Conservation (phyloP, 1,284 basidiomycete genomes). For the Polyporus tsugae region DNA sequence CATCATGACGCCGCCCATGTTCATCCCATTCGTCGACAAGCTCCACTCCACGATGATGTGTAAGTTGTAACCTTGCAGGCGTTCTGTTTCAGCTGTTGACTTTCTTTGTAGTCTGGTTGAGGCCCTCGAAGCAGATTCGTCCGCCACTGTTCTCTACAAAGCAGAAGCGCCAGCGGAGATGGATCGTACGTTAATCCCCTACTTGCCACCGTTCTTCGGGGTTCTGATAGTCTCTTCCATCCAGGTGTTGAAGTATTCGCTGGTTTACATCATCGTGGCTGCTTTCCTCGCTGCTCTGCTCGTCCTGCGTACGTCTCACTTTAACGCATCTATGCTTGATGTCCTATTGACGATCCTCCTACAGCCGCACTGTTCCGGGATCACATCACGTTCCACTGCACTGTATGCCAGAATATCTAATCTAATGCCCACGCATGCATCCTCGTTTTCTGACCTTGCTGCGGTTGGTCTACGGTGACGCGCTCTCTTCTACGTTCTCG, state of each 20-base stretch:
- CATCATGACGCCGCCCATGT: conserved; percentile 83
- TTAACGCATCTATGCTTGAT: conserved; percentile 12
- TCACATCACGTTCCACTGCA: conserved; percentile 72
- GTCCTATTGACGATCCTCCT: neutral
- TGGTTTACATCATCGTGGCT: conserved; percentile 86
- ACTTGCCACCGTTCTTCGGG: neutral
- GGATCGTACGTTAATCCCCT: conserved; percentile 72
- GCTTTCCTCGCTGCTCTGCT: conserved; percentile 86
- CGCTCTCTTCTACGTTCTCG: conserved; percentile 26
- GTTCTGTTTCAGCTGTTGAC: conserved; percentile 20
- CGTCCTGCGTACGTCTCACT: conserved; percentile 68
- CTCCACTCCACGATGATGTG: conserved; percentile 92
- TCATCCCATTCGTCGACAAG: conserved; percentile 89
- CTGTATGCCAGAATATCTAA: conserved; percentile 82
- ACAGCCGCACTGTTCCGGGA: conserved; percentile 77
- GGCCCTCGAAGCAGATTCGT: conserved; percentile 93
- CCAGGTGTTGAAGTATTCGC: conserved; percentile 81
- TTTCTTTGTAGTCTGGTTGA: conserved; percentile 76
- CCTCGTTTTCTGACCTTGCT: conserved; percentile 27
- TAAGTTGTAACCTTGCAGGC: conserved; percentile 50
- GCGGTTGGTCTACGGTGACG: conserved; percentile 15
- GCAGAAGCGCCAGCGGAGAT: conserved; percentile 89
- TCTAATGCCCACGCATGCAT: conserved; percentile 54
- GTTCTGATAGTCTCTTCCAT: conserved; percentile 37
- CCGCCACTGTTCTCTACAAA: conserved; percentile 95